Conservation (phyloP, 139 green algal genomes). For the Ettlia oleoabundans region DNA sequence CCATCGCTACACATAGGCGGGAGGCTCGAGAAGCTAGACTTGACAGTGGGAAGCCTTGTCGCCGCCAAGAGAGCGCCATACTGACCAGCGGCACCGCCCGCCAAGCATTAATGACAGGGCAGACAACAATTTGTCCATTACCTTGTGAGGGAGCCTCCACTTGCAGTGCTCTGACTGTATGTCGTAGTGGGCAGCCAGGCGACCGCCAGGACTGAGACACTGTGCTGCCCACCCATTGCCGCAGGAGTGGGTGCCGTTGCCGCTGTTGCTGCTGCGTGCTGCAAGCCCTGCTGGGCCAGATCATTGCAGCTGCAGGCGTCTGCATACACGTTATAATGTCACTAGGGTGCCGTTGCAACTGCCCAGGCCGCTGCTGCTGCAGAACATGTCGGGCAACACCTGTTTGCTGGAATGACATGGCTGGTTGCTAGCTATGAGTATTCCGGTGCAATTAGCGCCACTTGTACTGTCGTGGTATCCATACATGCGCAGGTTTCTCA, state of each 20-base stretch:
- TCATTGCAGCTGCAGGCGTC: not conserved
- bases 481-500: too few relatives aligned
- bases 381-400: too few relatives aligned
- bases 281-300: not conserved
- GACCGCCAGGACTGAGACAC: not conserved
- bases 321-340: too few relatives aligned
- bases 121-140: not conserved
- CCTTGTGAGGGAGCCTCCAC: constrained; percentile 10
- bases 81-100: not conserved
- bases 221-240: not conserved
- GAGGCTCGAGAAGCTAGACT: not conserved
- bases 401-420: too few relatives aligned
- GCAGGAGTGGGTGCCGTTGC: not conserved
- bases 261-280: not conserved
- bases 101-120: not conserved
- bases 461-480: too few relatives aligned
- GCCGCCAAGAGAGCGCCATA: not conserved
- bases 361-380: too few relatives aligned
- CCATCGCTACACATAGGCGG: not conserved
- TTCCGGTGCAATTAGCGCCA: too few relatives aligned
- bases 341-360: too few relatives aligned
- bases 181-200: not conserved
- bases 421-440: too few relatives aligned
- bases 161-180: not conserved
- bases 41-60: not conserved